Percentiles rank a stretch among this genome's conserved stretches.
These are phyloP conservation scores for Sordaria brevicollis DNA, from an alignment of 495 filamentous ascomycete species.

Conservation along the genomic window DNA sequence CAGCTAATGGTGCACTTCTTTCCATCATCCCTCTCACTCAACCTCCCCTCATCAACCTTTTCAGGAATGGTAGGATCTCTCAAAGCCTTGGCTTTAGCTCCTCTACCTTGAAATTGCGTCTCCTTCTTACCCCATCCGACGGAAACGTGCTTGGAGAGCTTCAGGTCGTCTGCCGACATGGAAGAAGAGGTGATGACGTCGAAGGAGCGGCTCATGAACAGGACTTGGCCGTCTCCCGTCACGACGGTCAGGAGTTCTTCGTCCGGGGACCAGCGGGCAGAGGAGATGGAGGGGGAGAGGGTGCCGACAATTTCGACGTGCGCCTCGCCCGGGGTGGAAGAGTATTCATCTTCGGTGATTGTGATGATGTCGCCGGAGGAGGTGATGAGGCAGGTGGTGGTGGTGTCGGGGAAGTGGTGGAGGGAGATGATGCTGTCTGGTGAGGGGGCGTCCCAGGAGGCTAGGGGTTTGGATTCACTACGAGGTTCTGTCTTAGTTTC, in stretches of 20 bases:
- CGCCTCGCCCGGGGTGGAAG: conserved; percentile 44
- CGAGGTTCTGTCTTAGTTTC: not conserved
- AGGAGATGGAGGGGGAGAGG: conserved; percentile 80
- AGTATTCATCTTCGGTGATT: conserved; percentile 56
- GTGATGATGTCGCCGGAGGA: conserved; percentile 83
- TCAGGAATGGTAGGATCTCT: conserved; percentile 92
- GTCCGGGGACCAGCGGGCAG: conserved; percentile 89
- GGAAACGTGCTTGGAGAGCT: conserved; percentile 87
- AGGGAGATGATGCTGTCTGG: conserved; percentile 64
- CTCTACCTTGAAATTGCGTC: conserved; percentile 92
- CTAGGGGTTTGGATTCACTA: conserved; percentile 40
- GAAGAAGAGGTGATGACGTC: conserved; percentile 67
- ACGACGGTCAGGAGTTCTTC: conserved; percentile 79
- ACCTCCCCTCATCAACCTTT: conserved; percentile 72
- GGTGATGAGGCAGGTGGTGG: conserved; percentile 70
- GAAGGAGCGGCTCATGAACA: conserved; percentile 90
- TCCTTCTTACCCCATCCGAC: conserved; percentile 98
- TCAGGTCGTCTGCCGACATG: conserved; percentile 65
- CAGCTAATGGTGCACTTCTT: conserved; percentile 63
- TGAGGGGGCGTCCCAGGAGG: conserved; percentile 71
- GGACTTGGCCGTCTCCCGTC: conserved; percentile 65
- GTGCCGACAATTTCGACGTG: conserved; percentile 92
- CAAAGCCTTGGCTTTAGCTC: conserved; percentile 81
- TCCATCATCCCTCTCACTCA: conserved; percentile 61
- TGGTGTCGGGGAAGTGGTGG: conserved; percentile 74